A percentile compares a stretch with the other conserved stretches of the same genome.
phyloP scores from a whole-genome alignment of 2,329 filamentous ascomycete species.

The Coniochaeta sp. region DNA sequence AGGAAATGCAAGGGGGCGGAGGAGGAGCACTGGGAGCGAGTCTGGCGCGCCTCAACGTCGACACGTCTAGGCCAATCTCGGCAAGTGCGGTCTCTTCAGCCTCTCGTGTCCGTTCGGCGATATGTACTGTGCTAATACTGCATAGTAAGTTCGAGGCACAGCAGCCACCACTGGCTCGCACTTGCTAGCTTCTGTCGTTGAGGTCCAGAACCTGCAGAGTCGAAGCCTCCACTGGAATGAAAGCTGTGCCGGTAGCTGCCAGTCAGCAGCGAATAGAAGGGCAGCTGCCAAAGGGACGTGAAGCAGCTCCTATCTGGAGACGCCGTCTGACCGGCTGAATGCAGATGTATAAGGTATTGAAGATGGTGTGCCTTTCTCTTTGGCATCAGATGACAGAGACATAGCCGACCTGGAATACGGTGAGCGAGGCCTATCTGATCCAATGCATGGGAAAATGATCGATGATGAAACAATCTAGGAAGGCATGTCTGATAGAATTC shows the following conservation, averaged over 20 bases:
- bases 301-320: neutral
- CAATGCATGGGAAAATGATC: too few species aligned
- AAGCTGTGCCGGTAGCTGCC: neutral
- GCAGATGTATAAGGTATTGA: neutral
- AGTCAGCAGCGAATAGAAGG: neutral
- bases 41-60: neutral
- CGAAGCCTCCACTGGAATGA: neutral
- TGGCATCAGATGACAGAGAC: neutral
- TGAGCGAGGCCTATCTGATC: too few species aligned
- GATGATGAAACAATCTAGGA: too few species aligned
- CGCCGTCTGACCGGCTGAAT: neutral
- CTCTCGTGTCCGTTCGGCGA: neutral
- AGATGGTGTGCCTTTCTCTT: neutral
- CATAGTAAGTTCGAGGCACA: neutral
- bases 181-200: neutral
- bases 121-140: too few species aligned
- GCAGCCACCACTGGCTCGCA: neutral
- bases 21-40: neutral
- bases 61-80: neutral
- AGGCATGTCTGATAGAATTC: too few species aligned
- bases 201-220: neutral
- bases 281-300: neutral
- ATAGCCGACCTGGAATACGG: too few species aligned
- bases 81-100: neutral
- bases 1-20: neutral